A percentile compares a stretch with the other conserved stretches of the same genome.
These are phyloP conservation scores for Podaxis sp. DNA, from an alignment of 768 basidiomycete species.

Conservation along the genomic window DNA sequence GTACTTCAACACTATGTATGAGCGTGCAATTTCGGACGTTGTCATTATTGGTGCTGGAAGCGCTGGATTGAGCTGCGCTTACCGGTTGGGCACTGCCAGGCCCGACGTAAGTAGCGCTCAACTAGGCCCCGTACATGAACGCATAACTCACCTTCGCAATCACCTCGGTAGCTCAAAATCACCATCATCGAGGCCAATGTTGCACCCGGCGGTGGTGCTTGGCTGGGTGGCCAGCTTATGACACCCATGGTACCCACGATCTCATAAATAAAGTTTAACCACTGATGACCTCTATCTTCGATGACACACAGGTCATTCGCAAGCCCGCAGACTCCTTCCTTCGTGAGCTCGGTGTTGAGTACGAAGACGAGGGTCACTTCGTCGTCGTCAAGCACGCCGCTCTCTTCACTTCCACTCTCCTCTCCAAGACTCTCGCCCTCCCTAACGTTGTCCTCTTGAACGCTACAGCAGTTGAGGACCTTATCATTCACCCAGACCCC, in stretches of 20 bases:
- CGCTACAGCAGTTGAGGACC: constrained; percentile 80
- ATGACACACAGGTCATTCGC: constrained; percentile 57
- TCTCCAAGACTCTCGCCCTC: constrained; percentile 67
- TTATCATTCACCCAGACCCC: constrained; percentile 67
- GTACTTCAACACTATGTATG: constrained; percentile 74
- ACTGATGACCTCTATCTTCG: not conserved
- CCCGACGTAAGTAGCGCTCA: constrained; percentile 50
- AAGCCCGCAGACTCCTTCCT: constrained; percentile 78
- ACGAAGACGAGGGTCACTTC: constrained; percentile 75
- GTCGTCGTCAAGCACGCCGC: constrained; percentile 84
- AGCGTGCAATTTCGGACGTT: constrained; percentile 73
- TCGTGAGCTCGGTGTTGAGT: constrained; percentile 65
- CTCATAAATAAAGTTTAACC: not conserved
- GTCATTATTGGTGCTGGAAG: constrained; percentile 77
- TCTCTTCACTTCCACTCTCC: constrained; percentile 74
- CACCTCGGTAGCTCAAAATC: constrained; percentile 40
- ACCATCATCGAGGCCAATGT: constrained; percentile 74
- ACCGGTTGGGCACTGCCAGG: constrained; percentile 63
- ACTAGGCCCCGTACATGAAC: not conserved
- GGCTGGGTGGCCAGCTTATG: constrained; percentile 81
- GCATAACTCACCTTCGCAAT: not conserved
- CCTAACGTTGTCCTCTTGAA: constrained; percentile 77
- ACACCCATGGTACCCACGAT: constrained; percentile 58
- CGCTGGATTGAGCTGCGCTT: constrained; percentile 71
- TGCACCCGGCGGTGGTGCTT: constrained; percentile 77